Evolutionary conservation across 495 filamentous ascomycete species (phyloP), one percentile per base, ranked within the genome.

Genomic region (Podospora sp.): DNA sequence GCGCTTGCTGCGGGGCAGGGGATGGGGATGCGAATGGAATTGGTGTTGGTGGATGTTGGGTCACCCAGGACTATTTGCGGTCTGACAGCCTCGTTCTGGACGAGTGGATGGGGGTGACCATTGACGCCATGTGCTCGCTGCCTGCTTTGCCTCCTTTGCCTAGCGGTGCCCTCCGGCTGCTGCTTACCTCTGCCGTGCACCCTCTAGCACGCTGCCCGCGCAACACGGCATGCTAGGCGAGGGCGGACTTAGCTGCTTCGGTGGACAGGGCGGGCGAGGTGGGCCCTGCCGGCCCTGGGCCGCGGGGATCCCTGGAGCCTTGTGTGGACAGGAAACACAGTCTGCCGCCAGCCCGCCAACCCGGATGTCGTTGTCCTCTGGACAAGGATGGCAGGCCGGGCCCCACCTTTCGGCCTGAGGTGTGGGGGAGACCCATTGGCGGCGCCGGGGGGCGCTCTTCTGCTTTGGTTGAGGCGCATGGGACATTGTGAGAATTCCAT

Each of bases 111-210:
- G 53, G 53, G 22, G 53, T 6, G 18, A 21, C 21, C 53, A 57
- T 57, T 57, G 53, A 27, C 12, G 53, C 53, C 53, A 21, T 26
- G 53, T 27, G 53, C 53, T 57, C 53, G 20, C 21, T 57, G 53
- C 53, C 53, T 57, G 26, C 52, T 55, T 46, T 33, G 29, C 29
- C 29, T 33, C 4, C 29, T 33, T n/a, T 46, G 40, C 40, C 40
- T 46, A 46, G 40, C 9, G 16, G 40, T 46, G 40, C 40, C 40
- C 40, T 2, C 16, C 16, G 11, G 40, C 40, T 14, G 40, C 40
- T 46, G 40, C 40, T 46, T 46, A 46, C 40, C 40, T 46, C 40
- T 46, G 16, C 40, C 40, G 40, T 18, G 40, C 40, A 46, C 40
- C 5, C 5, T 11, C 12, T 3, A 8, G 29, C 29, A 33, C 29